These are phyloP conservation scores for Neurospora sp. DNA, from an alignment of 495 filamentous ascomycete genomes.

Conservation along the genomic window DNA sequence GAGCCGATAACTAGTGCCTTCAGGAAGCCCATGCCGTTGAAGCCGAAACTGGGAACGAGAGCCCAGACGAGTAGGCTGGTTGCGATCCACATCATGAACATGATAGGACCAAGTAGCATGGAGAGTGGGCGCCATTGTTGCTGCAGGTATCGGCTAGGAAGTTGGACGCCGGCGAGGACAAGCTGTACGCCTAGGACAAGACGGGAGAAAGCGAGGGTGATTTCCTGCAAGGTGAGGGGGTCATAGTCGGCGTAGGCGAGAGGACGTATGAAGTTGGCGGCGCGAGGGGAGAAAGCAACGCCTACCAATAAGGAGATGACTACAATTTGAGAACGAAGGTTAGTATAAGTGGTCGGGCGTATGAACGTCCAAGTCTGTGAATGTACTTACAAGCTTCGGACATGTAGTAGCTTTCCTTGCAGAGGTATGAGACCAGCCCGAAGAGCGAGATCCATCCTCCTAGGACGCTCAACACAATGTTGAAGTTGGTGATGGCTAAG, in stretches of 20 bases:
- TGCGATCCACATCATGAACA: slow-evolving; percentile 82
- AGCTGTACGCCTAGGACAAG: slow-evolving; percentile 88
- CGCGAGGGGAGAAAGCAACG: slow-evolving; percentile 67
- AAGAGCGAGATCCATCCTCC: slow-evolving; percentile 86
- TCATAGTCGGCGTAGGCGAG: slow-evolving; percentile 60
- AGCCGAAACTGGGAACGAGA: slow-evolving; percentile 49
- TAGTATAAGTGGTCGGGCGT: neutral
- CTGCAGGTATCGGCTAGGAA: slow-evolving; percentile 77
- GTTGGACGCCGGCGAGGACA: slow-evolving; percentile 78
- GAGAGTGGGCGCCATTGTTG: slow-evolving; percentile 72
- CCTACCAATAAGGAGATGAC: slow-evolving; percentile 80
- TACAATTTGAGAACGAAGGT: slow-evolving; percentile 17
- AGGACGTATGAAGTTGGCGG: slow-evolving; percentile 66
- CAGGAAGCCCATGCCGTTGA: slow-evolving; percentile 47
- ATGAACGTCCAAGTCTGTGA: neutral
- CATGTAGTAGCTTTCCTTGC: slow-evolving; percentile 85
- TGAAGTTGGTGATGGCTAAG: slow-evolving; percentile 72
- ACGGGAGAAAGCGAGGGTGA: slow-evolving; percentile 73
- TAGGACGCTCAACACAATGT: slow-evolving; percentile 71
- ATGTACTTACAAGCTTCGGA: slow-evolving; percentile 69
- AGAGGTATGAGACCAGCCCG: slow-evolving; percentile 77
- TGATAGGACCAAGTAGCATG: slow-evolving; percentile 73
- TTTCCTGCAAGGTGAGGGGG: slow-evolving; percentile 25
- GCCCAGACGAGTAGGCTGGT: slow-evolving; percentile 73
- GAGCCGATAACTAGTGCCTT: slow-evolving; percentile 70